Evolutionary conservation across 176 grass and related monocot genomes (phyloP).

Genomic region (Oryza meridionalis): DNA sequence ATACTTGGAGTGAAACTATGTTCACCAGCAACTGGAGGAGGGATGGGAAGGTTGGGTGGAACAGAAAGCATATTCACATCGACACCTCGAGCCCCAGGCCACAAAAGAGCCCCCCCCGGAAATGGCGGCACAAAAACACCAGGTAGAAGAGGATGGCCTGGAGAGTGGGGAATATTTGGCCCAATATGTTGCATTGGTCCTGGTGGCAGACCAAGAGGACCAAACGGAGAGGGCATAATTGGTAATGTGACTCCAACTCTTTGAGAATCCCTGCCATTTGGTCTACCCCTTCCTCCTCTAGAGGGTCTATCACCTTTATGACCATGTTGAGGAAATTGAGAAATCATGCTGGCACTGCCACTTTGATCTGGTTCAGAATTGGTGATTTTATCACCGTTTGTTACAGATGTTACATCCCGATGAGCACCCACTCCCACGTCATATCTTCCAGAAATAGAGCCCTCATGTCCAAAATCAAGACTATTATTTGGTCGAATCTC

Average conservation of each 20-base stretch:
- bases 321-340: conserved; percentile 66
- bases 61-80: conserved; percentile 88
- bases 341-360: conserved; percentile 40
- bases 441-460: conserved; percentile 64
- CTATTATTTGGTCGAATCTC: conserved; percentile 83
- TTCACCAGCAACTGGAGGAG: conserved; percentile 51
- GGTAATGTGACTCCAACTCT: conserved; percentile 68
- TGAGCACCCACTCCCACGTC: conserved; percentile 46
- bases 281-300: conserved; percentile 83
- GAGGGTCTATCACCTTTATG: conserved; percentile 66
- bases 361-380: conserved; percentile 59
- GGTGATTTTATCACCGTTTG: conserved; percentile 49
- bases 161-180: conserved; percentile 70
- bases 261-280: conserved; percentile 72
- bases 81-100: conserved; percentile 80
- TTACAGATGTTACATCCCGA: conserved; percentile 46
- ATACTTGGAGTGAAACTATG: conserved; percentile 67
- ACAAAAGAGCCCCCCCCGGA: conserved; percentile 73
- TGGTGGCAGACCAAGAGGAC: conserved; percentile 66
- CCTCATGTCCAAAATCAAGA: conserved; percentile 84
- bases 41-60: conserved; percentile 81
- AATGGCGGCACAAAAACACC: conserved; percentile 79
- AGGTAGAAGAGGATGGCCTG: conserved; percentile 64
- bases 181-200: conserved; percentile 84
- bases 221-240: conserved; percentile 72